Conservation (phyloP, 2,329 filamentous ascomycete species). For the Bimuria novae-zelandiae region DNA sequence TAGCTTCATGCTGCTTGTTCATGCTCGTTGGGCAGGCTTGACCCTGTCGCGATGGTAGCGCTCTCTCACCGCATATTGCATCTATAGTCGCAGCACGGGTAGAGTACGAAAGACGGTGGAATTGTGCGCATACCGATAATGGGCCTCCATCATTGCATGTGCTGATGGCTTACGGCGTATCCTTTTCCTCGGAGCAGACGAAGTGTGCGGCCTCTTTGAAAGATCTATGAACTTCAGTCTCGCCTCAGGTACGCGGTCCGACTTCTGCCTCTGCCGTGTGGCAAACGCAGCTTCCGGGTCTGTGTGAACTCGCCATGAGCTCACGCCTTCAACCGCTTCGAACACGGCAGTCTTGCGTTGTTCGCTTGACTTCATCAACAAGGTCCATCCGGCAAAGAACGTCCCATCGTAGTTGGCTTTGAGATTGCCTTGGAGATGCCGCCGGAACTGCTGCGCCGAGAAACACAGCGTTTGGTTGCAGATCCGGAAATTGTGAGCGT, state of each 20-base stretch:
- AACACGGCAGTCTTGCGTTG: slow-evolving; percentile 24
- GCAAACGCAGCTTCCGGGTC: slow-evolving; percentile 14
- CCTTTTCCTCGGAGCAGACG: slow-evolving; percentile 15
- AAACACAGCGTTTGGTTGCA: slow-evolving; percentile 34
- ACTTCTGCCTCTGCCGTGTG: slow-evolving; percentile 4
- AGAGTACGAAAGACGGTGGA: slow-evolving; percentile 22
- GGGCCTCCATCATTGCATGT: slow-evolving; percentile 15
- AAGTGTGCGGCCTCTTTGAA: slow-evolving; percentile 15
- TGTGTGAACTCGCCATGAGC: slow-evolving; percentile 17
- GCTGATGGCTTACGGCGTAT: slow-evolving; percentile 27
- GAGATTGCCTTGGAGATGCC: slow-evolving; percentile 33
- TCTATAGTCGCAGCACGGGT: slow-evolving; percentile 25
- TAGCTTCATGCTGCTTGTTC: slow-evolving; percentile 9
- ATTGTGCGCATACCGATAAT: slow-evolving; percentile 14
- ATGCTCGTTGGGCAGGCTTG: slow-evolving; percentile 2
- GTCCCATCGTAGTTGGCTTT: slow-evolving; percentile 25
- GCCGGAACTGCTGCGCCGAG: slow-evolving; percentile 31
- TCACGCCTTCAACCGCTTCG: slow-evolving; percentile 12
- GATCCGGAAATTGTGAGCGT: slow-evolving; percentile 30
- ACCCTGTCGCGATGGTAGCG: background rate
- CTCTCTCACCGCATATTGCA: slow-evolving; percentile 4
- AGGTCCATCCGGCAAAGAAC: slow-evolving; percentile 30
- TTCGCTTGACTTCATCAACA: slow-evolving; percentile 29
- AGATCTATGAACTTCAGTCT: slow-evolving; percentile 33
- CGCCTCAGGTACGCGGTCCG: slow-evolving; percentile 5